Evolutionary conservation across 1,284 basidiomycete species (phyloP).

Genomic region (Pseudozyma hubeiensis): DNA sequence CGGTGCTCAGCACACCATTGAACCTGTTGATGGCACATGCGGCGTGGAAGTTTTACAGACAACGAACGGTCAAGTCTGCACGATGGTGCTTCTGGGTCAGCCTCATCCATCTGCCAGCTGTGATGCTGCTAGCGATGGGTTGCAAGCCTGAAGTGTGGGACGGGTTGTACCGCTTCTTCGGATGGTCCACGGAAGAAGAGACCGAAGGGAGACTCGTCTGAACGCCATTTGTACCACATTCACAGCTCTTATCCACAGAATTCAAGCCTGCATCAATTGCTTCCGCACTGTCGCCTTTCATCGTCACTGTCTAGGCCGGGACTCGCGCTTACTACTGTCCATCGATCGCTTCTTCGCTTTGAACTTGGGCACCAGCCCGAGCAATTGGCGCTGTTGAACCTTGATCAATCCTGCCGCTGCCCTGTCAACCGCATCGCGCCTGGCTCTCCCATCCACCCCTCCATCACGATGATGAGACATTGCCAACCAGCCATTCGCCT

Average conservation of each 20-base stretch:
- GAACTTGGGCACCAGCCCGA: constrained; percentile 6
- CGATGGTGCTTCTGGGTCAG: constrained; percentile 77
- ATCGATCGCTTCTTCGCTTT: neutral
- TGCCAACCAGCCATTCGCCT: constrained; percentile 43
- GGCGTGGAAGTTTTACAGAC: constrained; percentile 74
- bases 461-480: constrained; percentile 25
- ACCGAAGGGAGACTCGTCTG: constrained; percentile 16
- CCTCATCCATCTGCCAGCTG: constrained; percentile 89
- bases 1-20: constrained; percentile 80
- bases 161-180: constrained; percentile 37
- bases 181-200: constrained; percentile 15
- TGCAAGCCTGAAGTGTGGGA: constrained; percentile 67
- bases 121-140: constrained; percentile 90
- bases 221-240: neutral
- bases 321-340: neutral
- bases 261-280: neutral
- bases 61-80: constrained; percentile 80
- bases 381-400: neutral
- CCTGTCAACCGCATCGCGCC: neutral
- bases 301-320: neutral
- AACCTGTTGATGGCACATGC: constrained; percentile 80
- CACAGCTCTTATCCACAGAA: neutral
- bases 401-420: constrained; percentile 5
- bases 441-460: neutral
- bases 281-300: neutral